Percentiles rank a stretch among this genome's conserved stretches.
These are phyloP conservation scores for Cercospora beticola DNA, from an alignment of 2,329 filamentous ascomycete species.

Conservation along the genomic window DNA sequence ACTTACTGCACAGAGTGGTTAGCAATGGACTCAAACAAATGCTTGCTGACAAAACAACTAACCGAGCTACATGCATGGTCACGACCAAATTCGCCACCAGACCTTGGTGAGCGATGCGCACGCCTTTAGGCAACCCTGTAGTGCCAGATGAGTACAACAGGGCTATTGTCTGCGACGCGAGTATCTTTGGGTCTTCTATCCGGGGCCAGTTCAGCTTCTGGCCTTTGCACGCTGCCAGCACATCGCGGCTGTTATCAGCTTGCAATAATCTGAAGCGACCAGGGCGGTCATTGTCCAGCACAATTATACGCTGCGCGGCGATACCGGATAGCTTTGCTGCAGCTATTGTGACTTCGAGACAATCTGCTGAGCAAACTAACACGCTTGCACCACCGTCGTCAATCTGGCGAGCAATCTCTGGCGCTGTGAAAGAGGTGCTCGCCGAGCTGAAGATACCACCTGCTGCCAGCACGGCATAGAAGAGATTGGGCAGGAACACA, in stretches of 20 bases:
- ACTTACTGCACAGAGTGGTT: neutral
- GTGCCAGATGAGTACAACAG: slow-evolving; percentile 50
- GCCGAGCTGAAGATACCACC: slow-evolving; percentile 59
- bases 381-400: slow-evolving; percentile 43
- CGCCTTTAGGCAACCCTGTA: slow-evolving; percentile 46
- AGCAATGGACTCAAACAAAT: neutral
- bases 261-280: slow-evolving; percentile 5
- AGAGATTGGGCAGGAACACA: slow-evolving; percentile 53
- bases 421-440: slow-evolving; percentile 49
- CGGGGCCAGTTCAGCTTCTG: slow-evolving; percentile 52
- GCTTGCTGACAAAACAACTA: slow-evolving; percentile 26
- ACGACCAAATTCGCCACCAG: slow-evolving; percentile 21
- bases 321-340: slow-evolving; percentile 53
- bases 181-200: slow-evolving; percentile 50
- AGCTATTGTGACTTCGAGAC: slow-evolving; percentile 48
- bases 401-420: slow-evolving; percentile 52
- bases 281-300: slow-evolving; percentile 43
- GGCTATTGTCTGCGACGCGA: slow-evolving; percentile 56
- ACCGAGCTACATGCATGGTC: slow-evolving; percentile 14
- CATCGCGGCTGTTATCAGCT: slow-evolving; percentile 38
- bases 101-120: slow-evolving; percentile 24
- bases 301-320: slow-evolving; percentile 47
- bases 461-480: slow-evolving; percentile 58
- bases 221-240: slow-evolving; percentile 47
- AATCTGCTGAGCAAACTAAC: slow-evolving; percentile 49